Evolutionary conservation across 2,329 filamentous ascomycete genomes (phyloP).

Genomic region (Kalmusia sp.): DNA sequence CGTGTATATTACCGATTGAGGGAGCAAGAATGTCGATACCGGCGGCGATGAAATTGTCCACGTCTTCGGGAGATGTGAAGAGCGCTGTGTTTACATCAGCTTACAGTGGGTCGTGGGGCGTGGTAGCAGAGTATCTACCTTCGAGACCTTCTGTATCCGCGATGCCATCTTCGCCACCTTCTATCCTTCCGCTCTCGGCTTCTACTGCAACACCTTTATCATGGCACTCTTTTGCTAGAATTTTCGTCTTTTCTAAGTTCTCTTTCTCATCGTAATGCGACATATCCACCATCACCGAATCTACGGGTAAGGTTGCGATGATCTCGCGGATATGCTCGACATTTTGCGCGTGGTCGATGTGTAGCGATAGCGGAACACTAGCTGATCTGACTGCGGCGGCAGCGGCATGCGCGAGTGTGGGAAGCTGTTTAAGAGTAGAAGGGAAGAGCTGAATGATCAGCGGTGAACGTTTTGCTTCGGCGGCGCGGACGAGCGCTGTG

Average conservation of each 20-base stretch:
- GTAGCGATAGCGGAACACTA: slow-evolving; percentile 52
- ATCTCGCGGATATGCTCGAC: slow-evolving; percentile 51
- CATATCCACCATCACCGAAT: slow-evolving; percentile 81
- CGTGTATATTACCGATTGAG: slow-evolving; percentile 78
- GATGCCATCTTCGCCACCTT: slow-evolving; percentile 77
- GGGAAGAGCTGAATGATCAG: slow-evolving; percentile 52
- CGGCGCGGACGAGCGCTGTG: slow-evolving; percentile 41
- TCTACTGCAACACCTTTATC: slow-evolving; percentile 70
- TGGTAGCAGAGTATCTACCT: slow-evolving; percentile 47
- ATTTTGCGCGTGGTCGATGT: slow-evolving; percentile 57
- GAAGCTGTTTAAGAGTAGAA: slow-evolving; percentile 72
- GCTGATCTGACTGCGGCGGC: slow-evolving; percentile 51
- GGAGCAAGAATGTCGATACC: slow-evolving; percentile 77
- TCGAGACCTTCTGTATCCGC: slow-evolving; percentile 69
- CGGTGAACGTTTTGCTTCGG: slow-evolving; percentile 42
- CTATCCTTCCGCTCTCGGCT: slow-evolving; percentile 73
- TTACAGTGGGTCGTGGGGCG: too few species aligned
- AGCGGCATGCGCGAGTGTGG: slow-evolving; percentile 53
- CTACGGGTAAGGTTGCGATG: slow-evolving; percentile 63
- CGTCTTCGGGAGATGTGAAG: slow-evolving; percentile 72
- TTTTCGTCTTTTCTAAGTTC: slow-evolving; percentile 68
- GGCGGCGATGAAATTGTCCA: slow-evolving; percentile 71
- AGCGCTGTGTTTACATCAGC: slow-evolving; percentile 39
- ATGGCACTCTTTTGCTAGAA: slow-evolving; percentile 68
- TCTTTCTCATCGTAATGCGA: slow-evolving; percentile 75